Evolutionary conservation across 352 stramenopile species (phyloP).

Genomic region (Elongisporangium prolatum): DNA sequence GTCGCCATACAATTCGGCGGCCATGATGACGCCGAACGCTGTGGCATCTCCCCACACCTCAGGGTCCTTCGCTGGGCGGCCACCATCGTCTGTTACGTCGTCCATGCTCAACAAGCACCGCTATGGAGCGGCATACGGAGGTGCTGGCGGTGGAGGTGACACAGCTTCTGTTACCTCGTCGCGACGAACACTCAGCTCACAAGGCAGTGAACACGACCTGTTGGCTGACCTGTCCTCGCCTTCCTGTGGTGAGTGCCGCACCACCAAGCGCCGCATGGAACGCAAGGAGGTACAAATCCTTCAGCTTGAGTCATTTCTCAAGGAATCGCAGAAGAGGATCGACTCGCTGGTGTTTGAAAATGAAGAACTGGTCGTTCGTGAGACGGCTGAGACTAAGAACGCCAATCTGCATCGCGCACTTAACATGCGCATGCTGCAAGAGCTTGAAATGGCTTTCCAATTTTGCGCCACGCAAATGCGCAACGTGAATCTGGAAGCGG

Average conservation of each 20-base stretch:
- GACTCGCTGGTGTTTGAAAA: conserved; percentile 57
- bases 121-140: not conserved
- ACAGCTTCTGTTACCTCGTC: conserved; percentile 31
- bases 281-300: conserved; percentile 71
- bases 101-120: conserved; percentile 22
- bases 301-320: conserved; percentile 72
- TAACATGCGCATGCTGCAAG: conserved; percentile 60
- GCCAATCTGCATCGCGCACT: conserved; percentile 46
- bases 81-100: conserved; percentile 30
- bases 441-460: conserved; percentile 70
- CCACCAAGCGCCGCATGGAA: conserved; percentile 54
- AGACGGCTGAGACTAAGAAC: conserved; percentile 64
- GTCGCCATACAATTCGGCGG: conserved; percentile 5
- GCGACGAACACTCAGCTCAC: conserved; percentile 52
- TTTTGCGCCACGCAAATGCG: conserved; percentile 59
- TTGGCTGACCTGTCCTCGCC: conserved; percentile 27
- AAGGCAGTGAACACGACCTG: conserved; percentile 46
- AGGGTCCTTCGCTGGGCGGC: conserved; percentile 18
- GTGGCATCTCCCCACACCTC: conserved; percentile 15
- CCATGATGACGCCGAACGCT: conserved; percentile 1
- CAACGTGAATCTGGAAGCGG: conserved; percentile 1
- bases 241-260: conserved; percentile 42
- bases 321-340: conserved; percentile 75
- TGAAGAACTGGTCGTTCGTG: conserved; percentile 55
- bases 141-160: conserved; percentile 4